Conservation (phyloP, 192 early-diverging fungal species). For the Jimgerdemannia lactiflua region DNA sequence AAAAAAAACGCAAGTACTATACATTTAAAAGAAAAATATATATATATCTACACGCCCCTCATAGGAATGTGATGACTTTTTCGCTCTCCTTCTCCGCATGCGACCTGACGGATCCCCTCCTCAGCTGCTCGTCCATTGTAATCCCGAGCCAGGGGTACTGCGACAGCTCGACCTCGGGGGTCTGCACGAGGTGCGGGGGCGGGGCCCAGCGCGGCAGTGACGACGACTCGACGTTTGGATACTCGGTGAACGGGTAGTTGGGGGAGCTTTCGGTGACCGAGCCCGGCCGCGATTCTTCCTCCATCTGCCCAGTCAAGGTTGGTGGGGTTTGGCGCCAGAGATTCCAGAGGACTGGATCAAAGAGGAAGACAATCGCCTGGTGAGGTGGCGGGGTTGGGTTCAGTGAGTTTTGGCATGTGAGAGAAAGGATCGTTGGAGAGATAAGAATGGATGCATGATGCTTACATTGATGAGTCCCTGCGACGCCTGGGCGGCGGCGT, state of each 20-base stretch:
- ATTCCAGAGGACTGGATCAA: background rate
- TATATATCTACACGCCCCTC: too few relatives aligned
- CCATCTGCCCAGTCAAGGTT: background rate
- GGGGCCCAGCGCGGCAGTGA: background rate
- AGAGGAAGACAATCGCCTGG: background rate
- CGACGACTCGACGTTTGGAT: background rate
- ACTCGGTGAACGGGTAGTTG: background rate
- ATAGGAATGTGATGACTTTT: too few relatives aligned
- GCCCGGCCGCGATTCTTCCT: background rate
- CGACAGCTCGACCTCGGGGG: background rate
- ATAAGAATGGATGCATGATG: background rate
- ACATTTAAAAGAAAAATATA: too few relatives aligned
- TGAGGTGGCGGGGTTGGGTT: background rate
- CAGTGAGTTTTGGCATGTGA: background rate
- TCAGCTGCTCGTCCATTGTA: too few relatives aligned
- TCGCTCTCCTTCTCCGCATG: too few relatives aligned
- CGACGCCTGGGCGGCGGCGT: background rate
- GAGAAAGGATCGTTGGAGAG: background rate
- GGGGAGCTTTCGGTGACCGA: too few relatives aligned
- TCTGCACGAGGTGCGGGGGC: background rate
- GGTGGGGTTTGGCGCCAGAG: background rate
- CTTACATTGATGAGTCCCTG: background rate
- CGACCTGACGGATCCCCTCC: too few relatives aligned
- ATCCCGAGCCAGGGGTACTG: too few relatives aligned
- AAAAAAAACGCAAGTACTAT: too few relatives aligned